Conservation (phyloP, 83 land plant genomes). For the Diphasiastrum complanatum region DNA sequence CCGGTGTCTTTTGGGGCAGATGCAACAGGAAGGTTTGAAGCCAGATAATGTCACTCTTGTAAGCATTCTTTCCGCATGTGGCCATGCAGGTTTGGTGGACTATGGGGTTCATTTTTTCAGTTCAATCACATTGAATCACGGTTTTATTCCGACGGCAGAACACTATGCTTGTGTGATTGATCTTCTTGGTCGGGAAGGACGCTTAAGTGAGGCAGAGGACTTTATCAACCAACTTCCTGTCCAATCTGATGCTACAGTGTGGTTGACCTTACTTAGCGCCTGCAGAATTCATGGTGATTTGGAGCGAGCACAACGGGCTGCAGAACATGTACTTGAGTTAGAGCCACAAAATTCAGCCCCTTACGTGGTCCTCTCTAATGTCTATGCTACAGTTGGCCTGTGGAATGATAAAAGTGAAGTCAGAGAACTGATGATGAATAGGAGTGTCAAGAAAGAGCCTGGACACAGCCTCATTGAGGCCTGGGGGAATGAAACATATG, state of each 20-base stretch:
- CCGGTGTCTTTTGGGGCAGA: not conserved
- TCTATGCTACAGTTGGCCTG: not conserved
- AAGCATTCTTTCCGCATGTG: conserved; percentile 2
- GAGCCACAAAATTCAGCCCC: not conserved
- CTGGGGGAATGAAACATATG: too few species aligned
- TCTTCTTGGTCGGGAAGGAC: conserved; percentile 1
- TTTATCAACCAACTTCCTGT: not conserved
- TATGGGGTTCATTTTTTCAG: not conserved
- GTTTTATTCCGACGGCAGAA: not conserved
- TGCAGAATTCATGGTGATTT: not conserved
- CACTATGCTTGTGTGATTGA: not conserved
- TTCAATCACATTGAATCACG: not conserved
- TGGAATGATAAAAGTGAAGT: too few species aligned
- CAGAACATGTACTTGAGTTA: not conserved
- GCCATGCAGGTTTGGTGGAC: not conserved
- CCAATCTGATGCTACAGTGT: not conserved
- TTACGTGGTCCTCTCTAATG: not conserved
- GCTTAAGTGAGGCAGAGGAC: not conserved
- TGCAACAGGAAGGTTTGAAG: too few species aligned
- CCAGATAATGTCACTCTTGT: too few species aligned
- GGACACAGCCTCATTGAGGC: too few species aligned
- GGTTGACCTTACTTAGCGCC: not conserved
- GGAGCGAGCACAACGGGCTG: not conserved
- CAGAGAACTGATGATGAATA: too few species aligned
- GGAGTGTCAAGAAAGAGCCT: too few species aligned